Evolutionary conservation across 2,329 filamentous ascomycete species (phyloP), one percentile per base, ranked within the genome.

Genomic region (Penicillium sp.): DNA sequence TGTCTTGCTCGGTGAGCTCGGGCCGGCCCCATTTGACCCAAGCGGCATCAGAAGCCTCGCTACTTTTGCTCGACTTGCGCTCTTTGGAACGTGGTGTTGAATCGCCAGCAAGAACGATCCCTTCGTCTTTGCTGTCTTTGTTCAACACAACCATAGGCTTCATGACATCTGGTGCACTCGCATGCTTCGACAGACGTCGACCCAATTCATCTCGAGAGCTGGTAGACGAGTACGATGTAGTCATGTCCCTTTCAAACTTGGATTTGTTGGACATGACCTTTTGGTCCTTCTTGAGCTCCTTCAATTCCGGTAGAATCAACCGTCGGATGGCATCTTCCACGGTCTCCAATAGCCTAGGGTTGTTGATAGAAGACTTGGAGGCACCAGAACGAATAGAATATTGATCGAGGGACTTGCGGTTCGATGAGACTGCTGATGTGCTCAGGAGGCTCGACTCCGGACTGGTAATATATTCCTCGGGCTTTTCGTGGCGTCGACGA

Each of bases 261-360:
- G 80, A 81, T 9, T 80, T 81, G 58, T 82, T 85, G 54, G 85
- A 79, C 52, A 85, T 82, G 54, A 85, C 85, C 66, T 87, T 90
- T 65, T 91, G 87, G 62, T 95, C 89, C 59, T 90, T 83, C 68
- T 95, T 96, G 44, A 98, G 75, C 8, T 89, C 88, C 58, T 89
- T 91, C 36, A 98, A 76, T 68, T 98, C 91, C 0, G 93, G 93
- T 2, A 98, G 72, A 43, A 96, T 95, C 40, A 95, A 77, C 40
- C 89, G 81, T 52, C 89, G 84, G 61, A 96, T 95, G 11, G 89
- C 89, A 69, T 95, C 89, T 70, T 96, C 90, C 3, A 96, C 90
- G 0, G 89, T 93, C 61, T 93, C 87, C 2, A 96, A 77, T 1
- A 96, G 73, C 63, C 89, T 93, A 0, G 90, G 90, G 61, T 96